Conservation (phyloP, 2,329 filamentous ascomycete genomes). For the Pestalotiopsis sp. region DNA sequence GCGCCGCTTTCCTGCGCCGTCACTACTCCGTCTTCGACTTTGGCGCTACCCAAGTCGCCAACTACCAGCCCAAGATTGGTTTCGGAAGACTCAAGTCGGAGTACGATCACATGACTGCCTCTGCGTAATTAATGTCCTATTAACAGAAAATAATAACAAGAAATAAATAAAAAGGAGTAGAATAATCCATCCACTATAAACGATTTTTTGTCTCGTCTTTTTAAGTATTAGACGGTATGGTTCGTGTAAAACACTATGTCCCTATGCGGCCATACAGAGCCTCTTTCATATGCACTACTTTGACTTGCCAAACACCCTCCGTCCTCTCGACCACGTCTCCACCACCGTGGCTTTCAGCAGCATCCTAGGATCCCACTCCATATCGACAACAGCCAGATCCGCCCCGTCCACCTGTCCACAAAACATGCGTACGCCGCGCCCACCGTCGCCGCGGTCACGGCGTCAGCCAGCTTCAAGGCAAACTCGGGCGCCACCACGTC, state of each 20-base stretch:
- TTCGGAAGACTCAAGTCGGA: slow-evolving; percentile 18
- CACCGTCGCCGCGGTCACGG: slow-evolving; percentile 52
- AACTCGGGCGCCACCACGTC: slow-evolving; percentile 53
- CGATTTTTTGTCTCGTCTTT: too few species aligned
- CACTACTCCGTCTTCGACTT: slow-evolving; percentile 36
- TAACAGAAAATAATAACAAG: background rate
- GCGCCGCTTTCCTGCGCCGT: slow-evolving; percentile 26
- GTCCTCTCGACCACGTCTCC: slow-evolving; percentile 56
- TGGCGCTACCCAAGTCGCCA: slow-evolving; percentile 17
- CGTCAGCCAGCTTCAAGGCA: slow-evolving; percentile 52
- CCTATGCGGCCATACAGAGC: too few species aligned
- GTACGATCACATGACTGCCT: slow-evolving; percentile 8
- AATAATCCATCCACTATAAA: background rate
- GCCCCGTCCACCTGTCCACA: slow-evolving; percentile 55
- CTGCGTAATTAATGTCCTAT: background rate
- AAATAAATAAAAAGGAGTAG: background rate
- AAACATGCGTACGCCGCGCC: slow-evolving; percentile 61
- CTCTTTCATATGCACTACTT: background rate
- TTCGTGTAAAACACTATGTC: too few species aligned
- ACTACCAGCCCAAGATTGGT: slow-evolving; percentile 16
- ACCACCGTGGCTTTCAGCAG: slow-evolving; percentile 45
- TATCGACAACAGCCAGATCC: slow-evolving; percentile 57
- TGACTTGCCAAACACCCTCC: slow-evolving; percentile 27
- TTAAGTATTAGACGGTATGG: too few species aligned
- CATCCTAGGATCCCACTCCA: slow-evolving; percentile 46